Evolutionary conservation across 208 protist species (phyloP).

Genomic region (Balamuthia mandrillaris): DNA sequence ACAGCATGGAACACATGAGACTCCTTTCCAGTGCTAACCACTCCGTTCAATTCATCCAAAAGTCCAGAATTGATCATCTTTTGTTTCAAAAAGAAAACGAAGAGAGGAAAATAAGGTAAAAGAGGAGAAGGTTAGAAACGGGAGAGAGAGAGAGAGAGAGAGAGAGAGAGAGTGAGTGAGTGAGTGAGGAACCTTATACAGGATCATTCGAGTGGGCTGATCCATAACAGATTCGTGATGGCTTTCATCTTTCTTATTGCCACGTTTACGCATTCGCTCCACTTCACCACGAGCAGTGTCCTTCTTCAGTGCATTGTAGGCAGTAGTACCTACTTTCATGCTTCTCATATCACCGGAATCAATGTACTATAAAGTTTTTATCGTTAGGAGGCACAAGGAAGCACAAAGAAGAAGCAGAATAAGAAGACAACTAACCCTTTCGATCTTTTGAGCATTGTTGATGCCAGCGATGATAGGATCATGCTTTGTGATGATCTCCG

Average conservation of each 20-base stretch:
- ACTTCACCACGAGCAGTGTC: background rate
- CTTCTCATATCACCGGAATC: background rate
- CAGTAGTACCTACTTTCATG: background rate
- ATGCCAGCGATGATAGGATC: background rate
- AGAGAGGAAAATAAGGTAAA: constrained; percentile 74
- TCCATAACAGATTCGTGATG: constrained; percentile 82
- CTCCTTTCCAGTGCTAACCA: constrained; percentile 97
- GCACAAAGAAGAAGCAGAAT: too few species aligned
- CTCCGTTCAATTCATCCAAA: constrained; percentile 92
- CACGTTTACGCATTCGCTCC: background rate
- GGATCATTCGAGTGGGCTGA: constrained; percentile 91
- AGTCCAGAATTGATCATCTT: constrained; percentile 89
- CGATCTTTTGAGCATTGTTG: too few species aligned
- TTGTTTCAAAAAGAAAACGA: too few species aligned
- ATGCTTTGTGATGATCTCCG: constrained; percentile 10
- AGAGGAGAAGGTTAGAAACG: background rate
- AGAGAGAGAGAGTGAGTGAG: too few species aligned
- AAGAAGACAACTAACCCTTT: too few species aligned
- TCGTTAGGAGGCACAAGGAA: too few species aligned
- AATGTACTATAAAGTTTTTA: constrained; percentile 11
- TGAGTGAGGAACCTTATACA: constrained; percentile 86
- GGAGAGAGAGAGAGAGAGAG: background rate
- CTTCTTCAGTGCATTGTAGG: constrained; percentile 9
- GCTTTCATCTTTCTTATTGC: background rate
- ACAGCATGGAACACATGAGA: constrained; percentile 91